These are phyloP conservation scores for Colletotrichum liriopes DNA, from an alignment of 2,329 filamentous ascomycete genomes.

Conservation along the genomic window DNA sequence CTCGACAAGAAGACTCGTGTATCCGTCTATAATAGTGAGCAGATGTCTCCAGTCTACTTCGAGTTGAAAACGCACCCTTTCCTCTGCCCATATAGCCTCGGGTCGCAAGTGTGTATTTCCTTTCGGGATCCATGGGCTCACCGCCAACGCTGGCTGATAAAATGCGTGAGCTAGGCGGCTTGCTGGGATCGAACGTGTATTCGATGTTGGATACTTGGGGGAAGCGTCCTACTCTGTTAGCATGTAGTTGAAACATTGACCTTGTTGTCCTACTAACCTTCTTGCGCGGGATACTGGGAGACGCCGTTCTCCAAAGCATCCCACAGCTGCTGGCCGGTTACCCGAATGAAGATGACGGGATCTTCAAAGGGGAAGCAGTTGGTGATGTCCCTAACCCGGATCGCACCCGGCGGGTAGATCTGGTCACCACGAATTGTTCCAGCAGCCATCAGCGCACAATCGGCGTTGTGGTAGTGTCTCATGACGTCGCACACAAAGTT, in stretches of 20 bases:
- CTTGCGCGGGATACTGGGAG: constrained; percentile 84
- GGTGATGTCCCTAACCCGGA: constrained; percentile 86
- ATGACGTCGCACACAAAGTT: constrained; percentile 96
- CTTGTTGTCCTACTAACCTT: constrained; percentile 66
- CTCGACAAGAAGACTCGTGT: constrained; percentile 80
- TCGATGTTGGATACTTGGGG: constrained; percentile 89
- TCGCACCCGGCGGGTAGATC: constrained; percentile 85
- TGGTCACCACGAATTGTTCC: constrained; percentile 92
- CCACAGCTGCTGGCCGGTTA: constrained; percentile 80
- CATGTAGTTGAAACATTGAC: not conserved
- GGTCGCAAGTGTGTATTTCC: constrained; percentile 81
- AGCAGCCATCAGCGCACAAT: constrained; percentile 87
- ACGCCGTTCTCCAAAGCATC: constrained; percentile 90
- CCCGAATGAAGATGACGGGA: constrained; percentile 83
- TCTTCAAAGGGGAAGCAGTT: constrained; percentile 96
- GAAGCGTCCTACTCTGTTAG: constrained; percentile 69
- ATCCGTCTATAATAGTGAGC: constrained; percentile 73
- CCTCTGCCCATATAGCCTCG: constrained; percentile 91
- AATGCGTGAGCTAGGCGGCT: constrained; percentile 74
- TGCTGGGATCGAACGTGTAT: constrained; percentile 79
- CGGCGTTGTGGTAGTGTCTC: constrained; percentile 84
- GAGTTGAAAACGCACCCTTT: constrained; percentile 64
- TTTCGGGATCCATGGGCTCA: constrained; percentile 73
- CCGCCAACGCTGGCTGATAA: constrained; percentile 73
- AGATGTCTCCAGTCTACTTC: not conserved